Base-by-base conservation (phyloP, 768 basidiomycete species). In the Mycena belliarum region DNA sequence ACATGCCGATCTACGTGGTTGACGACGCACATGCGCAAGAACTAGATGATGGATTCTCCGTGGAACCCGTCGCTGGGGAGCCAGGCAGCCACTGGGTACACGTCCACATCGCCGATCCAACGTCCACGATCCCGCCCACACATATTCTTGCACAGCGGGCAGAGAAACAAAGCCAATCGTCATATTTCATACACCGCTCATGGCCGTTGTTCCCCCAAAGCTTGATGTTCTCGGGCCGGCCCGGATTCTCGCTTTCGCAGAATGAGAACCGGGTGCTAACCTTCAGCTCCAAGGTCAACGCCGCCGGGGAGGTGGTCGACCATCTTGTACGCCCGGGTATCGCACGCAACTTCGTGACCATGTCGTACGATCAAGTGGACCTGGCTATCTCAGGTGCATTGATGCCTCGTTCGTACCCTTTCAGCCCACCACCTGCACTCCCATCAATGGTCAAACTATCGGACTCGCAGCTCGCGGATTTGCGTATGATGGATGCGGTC, bases 31-130 rank as follows among this genome's bases (percentile, higher is more conserved):
- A 65, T 8, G 95, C 97, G 0, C 73, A 88, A 65, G 97, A 99
- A 67, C 80, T 98, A 21, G 97, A 99, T 68, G 97, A 99, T 69
- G 97, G 94, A 3, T 65, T 99, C 29, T 95, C 95, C 2, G 67
- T 98, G 28, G 91, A 96, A 61, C 67, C 73, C n/a, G 79, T 88
- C 29, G 77, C 81, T 6, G 73, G 73, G 4, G 84, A 89, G 46
- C 82, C 84, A 2, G 81, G 78, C 16, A 78, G 71, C 20, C 68
- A 73, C 43, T 98, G 97, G 96, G 68, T 96, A 12, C 95, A 98
- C 65, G 79, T 89, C 24, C 97, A 98, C 68, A 81, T 99, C 54
- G 95, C 97, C 11, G 97, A 99, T 69, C 95, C 95, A 0, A 93
- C 93, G 2, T 76, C 87, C 12, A 63, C 88, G 46, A 78, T 99